Percentiles rank a stretch among this genome's conserved stretches.
Evolutionary conservation across 169 alveolate genomes (phyloP).

Genomic region (Hammondia hammondi): DNA sequence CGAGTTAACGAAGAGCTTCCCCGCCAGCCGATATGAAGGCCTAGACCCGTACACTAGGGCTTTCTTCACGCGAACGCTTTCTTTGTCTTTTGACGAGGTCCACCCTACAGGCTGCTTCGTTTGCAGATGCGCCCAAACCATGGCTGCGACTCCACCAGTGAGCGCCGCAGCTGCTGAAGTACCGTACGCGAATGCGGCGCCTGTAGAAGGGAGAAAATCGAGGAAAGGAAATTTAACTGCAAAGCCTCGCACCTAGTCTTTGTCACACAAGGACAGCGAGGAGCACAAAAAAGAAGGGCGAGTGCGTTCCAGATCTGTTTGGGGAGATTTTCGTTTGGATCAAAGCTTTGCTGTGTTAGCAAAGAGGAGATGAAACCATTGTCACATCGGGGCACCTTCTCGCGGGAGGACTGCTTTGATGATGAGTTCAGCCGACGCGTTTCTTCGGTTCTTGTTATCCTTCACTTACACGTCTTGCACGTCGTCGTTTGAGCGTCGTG

Average conservation of each 20-base stretch:
- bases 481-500: neutral
- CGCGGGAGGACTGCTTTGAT: neutral
- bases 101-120: slow-evolving; percentile 51
- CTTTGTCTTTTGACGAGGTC: slow-evolving; percentile 35
- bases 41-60: slow-evolving; percentile 66
- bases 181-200: slow-evolving; percentile 63
- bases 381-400: too few species aligned
- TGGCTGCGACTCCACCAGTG: slow-evolving; percentile 77
- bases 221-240: too few species aligned
- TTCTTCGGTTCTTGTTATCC: neutral
- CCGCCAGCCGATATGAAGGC: slow-evolving; percentile 56
- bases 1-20: slow-evolving; percentile 11
- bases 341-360: too few species aligned
- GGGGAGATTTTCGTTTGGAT: too few species aligned
- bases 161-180: slow-evolving; percentile 80
- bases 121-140: slow-evolving; percentile 65
- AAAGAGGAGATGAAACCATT: too few species aligned
- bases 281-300: neutral
- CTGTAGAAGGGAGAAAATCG: neutral
- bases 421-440: neutral
- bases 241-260: too few species aligned
- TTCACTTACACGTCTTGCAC: slow-evolving; percentile 10
- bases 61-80: slow-evolving; percentile 55
- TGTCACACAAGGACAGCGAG: neutral
- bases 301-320: neutral